Conservation (phyloP, 2,329 filamentous ascomycete species). For the Chaetomium globosum region DNA sequence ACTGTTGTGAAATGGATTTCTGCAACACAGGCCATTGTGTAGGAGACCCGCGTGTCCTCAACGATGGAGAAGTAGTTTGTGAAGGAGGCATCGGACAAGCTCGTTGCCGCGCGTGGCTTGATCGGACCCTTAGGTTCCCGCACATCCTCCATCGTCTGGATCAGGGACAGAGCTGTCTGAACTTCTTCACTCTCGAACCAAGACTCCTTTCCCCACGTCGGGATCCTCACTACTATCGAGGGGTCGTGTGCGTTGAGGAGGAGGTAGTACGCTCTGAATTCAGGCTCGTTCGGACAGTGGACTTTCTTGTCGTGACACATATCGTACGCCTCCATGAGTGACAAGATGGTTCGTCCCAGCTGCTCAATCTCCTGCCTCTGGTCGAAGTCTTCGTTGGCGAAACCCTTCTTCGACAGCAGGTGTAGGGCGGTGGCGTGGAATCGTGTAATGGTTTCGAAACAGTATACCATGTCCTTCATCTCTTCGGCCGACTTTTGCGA, state of each 20-base stretch:
- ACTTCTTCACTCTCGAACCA: slow-evolving; percentile 61
- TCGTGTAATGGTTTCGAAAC: slow-evolving; percentile 66
- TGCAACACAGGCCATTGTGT: slow-evolving; percentile 70
- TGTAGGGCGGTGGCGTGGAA: slow-evolving; percentile 69
- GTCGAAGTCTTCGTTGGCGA: slow-evolving; percentile 62
- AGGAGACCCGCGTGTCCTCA: slow-evolving; percentile 59
- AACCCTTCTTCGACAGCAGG: slow-evolving; percentile 60
- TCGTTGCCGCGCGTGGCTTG: slow-evolving; percentile 52
- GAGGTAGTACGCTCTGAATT: slow-evolving; percentile 68
- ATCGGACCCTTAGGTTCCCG: slow-evolving; percentile 61
- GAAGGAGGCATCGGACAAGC: slow-evolving; percentile 54
- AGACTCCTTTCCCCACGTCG: slow-evolving; percentile 58
- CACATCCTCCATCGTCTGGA: slow-evolving; percentile 63
- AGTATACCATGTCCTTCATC: slow-evolving; percentile 62
- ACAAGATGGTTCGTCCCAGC: slow-evolving; percentile 65
- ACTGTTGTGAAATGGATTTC: slow-evolving; percentile 67
- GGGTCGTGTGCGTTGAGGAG: slow-evolving; percentile 64
- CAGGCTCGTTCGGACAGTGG: slow-evolving; percentile 62
- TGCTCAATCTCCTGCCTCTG: slow-evolving; percentile 71
- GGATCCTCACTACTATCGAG: slow-evolving; percentile 58
- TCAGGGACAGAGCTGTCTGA: slow-evolving; percentile 63
- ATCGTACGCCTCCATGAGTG: slow-evolving; percentile 67
- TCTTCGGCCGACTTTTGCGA: slow-evolving; percentile 61
- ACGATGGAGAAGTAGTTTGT: slow-evolving; percentile 64
- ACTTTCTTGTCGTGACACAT: slow-evolving; percentile 63